Percentiles rank a stretch among this genome's conserved stretches.
Conservation (phyloP, 352 stramenopile genomes). For the Pythium aphanidermatum region DNA sequence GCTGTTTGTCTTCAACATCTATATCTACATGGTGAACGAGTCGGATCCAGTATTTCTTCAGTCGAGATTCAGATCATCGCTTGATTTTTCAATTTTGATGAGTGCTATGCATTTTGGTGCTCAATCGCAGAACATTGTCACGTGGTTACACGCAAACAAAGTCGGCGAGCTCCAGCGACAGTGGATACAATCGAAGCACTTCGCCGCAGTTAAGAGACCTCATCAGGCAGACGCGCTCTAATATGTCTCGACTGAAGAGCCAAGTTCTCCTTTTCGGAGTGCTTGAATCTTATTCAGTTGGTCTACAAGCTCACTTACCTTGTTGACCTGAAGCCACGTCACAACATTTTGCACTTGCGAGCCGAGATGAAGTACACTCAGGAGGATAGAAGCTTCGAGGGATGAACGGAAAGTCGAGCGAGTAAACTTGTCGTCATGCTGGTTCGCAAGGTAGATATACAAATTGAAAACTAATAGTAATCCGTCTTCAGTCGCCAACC, state of each 20-base stretch:
- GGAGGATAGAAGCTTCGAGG: conserved; percentile 17
- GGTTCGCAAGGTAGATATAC: conserved; percentile 18
- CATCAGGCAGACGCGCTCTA: too few species aligned
- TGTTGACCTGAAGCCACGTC: conserved; percentile 15
- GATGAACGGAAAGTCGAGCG: conserved; percentile 11
- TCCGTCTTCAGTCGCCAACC: conserved; percentile 12
- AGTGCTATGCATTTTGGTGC: conserved; percentile 18
- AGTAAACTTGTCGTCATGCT: conserved; percentile 6
- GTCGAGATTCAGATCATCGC: conserved; percentile 15
- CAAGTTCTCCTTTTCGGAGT: neutral
- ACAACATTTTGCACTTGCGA: conserved; percentile 13
- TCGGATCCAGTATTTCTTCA: conserved; percentile 7
- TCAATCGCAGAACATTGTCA: conserved; percentile 13
- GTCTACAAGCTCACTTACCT: conserved; percentile 8
- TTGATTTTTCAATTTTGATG: conserved; percentile 22
- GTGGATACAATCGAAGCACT: conserved; percentile 1
- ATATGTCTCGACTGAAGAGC: too few species aligned
- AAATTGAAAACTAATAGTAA: conserved; percentile 13
- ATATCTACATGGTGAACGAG: conserved; percentile 18
- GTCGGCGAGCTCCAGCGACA: conserved; percentile 7
- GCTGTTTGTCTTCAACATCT: conserved; percentile 19
- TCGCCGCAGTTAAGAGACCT: neutral
- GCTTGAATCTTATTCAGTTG: neutral
- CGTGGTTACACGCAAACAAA: conserved; percentile 16
- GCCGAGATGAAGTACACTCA: conserved; percentile 12